phyloP scores from a whole-genome alignment of 2,329 filamentous ascomycete species.

The Sporothrix dimorphospora region DNA sequence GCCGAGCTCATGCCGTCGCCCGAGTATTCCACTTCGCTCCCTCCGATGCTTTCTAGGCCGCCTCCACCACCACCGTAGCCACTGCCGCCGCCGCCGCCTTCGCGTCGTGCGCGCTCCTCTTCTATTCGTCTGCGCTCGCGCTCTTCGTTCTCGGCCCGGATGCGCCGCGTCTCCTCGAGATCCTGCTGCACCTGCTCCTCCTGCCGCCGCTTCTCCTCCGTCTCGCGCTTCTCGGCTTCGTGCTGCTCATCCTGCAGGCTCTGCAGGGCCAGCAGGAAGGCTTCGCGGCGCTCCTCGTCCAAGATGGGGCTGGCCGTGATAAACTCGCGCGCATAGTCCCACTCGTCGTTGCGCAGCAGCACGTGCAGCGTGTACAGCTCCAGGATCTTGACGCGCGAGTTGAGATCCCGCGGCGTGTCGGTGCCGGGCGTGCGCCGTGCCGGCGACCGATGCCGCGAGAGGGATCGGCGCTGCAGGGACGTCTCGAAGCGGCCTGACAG shows the following conservation, averaged over 20 bases:
- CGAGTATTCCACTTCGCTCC: slow-evolving; percentile 11
- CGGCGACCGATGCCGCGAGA: slow-evolving; percentile 42
- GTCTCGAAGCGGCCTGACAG: slow-evolving; percentile 63
- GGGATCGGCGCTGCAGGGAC: slow-evolving; percentile 42
- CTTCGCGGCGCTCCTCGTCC: slow-evolving; percentile 88
- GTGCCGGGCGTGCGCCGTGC: slow-evolving; percentile 59
- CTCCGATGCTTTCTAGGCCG: not conserved
- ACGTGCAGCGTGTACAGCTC: slow-evolving; percentile 96
- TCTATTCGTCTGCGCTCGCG: slow-evolving; percentile 56
- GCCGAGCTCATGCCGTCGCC: slow-evolving; percentile 40
- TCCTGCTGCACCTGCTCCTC: slow-evolving; percentile 61
- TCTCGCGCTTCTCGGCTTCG: slow-evolving; percentile 68
- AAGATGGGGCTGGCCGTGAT: slow-evolving; percentile 83
- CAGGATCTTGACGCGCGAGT: slow-evolving; percentile 84
- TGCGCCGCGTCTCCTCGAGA: slow-evolving; percentile 59
- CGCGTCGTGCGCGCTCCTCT: slow-evolving; percentile 55
- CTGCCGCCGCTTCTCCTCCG: slow-evolving; percentile 58
- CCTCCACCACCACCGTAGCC: not conserved
- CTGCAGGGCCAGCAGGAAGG: slow-evolving; percentile 84
- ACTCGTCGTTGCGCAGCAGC: slow-evolving; percentile 89
- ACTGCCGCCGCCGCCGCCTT: slow-evolving; percentile 48
- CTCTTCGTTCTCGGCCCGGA: slow-evolving; percentile 63
- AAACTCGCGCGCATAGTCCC: slow-evolving; percentile 93
- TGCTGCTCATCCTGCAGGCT: slow-evolving; percentile 82
- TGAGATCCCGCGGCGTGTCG: slow-evolving; percentile 81